phyloP scores from a whole-genome alignment of 176 grass and related monocot genomes.

The Aegilops longissima region DNA sequence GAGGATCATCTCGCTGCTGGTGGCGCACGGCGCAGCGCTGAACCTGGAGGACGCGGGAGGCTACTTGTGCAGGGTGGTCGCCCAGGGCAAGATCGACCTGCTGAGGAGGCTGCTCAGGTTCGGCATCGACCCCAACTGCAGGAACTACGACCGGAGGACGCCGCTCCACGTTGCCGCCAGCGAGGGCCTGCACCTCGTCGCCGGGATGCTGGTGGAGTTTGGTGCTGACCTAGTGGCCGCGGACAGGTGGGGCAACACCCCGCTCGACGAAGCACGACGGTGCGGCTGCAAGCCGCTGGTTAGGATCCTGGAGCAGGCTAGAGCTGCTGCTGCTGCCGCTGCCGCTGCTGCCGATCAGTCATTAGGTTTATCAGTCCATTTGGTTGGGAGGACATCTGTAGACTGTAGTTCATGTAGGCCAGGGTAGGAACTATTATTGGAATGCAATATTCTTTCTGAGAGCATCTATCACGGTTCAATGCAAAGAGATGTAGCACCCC shows the following conservation, averaged over 20 bases:
- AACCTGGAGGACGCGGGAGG: conserved; percentile 70
- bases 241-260: conserved; percentile 90
- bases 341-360: not conserved
- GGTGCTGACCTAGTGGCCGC: conserved; percentile 57
- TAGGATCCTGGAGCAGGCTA: conserved; percentile 63
- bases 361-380: not conserved
- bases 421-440: conserved; percentile 6
- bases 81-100: conserved; percentile 58
- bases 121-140: conserved; percentile 78
- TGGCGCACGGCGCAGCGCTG: conserved; percentile 55
- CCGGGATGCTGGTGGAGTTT: conserved; percentile 54
- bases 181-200: conserved; percentile 71
- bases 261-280: conserved; percentile 66
- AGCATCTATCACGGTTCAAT: not conserved
- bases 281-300: conserved; percentile 65
- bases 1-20: conserved; percentile 59
- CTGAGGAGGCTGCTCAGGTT: conserved; percentile 58
- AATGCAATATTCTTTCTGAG: conserved; percentile 16
- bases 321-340: not conserved
- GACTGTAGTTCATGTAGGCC: not conserved
- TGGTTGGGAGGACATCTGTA: not conserved
- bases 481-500: not conserved
- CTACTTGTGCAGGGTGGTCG: conserved; percentile 64
- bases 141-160: conserved; percentile 76
- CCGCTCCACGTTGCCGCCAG: conserved; percentile 71